Evolutionary conservation across 2,329 filamentous ascomycete genomes (phyloP).

Genomic region (Kalaharituber pfeilii): DNA sequence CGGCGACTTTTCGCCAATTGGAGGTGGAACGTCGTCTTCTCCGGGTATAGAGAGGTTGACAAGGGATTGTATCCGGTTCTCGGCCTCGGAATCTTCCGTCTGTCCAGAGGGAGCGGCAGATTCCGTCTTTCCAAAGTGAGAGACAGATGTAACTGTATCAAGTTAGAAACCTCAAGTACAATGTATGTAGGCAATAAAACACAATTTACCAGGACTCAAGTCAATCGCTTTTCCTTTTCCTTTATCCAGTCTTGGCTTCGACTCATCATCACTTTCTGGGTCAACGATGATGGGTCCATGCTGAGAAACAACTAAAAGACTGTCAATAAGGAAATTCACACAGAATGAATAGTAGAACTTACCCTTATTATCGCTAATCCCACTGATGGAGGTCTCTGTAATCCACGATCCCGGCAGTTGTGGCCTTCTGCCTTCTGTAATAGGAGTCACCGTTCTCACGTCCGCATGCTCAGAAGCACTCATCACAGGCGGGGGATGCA

Average conservation of each 20-base stretch:
- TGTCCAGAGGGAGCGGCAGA: too few relatives aligned
- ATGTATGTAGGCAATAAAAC: too few relatives aligned
- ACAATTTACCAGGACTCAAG: background rate
- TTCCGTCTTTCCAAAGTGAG: too few relatives aligned
- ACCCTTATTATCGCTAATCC: background rate
- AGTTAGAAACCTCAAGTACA: too few relatives aligned
- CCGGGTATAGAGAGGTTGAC: background rate
- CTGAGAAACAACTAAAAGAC: background rate
- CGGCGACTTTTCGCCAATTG: background rate
- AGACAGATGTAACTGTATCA: too few relatives aligned
- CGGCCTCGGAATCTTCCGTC: too few relatives aligned
- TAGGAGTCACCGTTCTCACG: background rate
- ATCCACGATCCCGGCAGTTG: background rate
- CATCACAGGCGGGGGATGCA: too few relatives aligned
- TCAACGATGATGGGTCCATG: background rate
- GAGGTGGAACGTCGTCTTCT: background rate
- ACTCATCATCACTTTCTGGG: background rate
- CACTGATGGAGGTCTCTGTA: background rate
- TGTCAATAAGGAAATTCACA: background rate
- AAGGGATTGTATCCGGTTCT: too few relatives aligned
- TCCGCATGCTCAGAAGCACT: too few relatives aligned
- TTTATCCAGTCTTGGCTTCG: background rate
- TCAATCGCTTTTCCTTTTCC: background rate
- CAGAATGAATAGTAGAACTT: background rate
- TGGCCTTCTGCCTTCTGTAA: background rate